A percentile compares a stretch with the other conserved stretches of the same genome.
Conservation (phyloP, 176 grass and related monocot species). For the Cocos nucifera region DNA sequence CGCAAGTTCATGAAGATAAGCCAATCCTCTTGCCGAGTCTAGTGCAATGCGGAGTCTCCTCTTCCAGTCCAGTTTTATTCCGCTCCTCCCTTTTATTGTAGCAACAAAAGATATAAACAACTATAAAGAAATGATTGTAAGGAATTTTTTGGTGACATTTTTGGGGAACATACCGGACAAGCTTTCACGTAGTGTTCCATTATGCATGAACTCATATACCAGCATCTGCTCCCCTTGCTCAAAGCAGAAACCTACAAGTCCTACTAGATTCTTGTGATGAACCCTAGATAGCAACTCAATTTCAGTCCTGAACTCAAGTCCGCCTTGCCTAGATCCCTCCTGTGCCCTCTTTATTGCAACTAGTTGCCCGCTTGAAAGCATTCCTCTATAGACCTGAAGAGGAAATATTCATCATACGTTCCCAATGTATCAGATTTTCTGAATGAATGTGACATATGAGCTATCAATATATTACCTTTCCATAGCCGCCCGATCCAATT, state of each 20-base stretch:
- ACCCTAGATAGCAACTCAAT: slow-evolving; percentile 20
- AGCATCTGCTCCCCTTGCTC: slow-evolving; percentile 21
- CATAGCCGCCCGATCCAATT: slow-evolving; percentile 70
- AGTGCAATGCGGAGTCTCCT: slow-evolving; percentile 7
- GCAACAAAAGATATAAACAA: neutral
- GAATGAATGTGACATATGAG: neutral
- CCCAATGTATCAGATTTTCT: slow-evolving; percentile 1
- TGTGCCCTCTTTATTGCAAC: slow-evolving; percentile 18
- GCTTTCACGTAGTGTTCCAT: slow-evolving; percentile 10
- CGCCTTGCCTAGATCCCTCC: slow-evolving; percentile 17
- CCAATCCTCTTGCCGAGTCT: slow-evolving; percentile 12
- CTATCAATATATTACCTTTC: slow-evolving; percentile 38
- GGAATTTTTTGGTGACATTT: no score
- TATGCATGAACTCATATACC: slow-evolving; percentile 16
- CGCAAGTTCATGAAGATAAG: slow-evolving; percentile 18
- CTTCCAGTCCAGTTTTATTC: slow-evolving; percentile 11
- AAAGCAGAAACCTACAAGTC: slow-evolving; percentile 12
- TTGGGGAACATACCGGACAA: neutral
- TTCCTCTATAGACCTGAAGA: slow-evolving; percentile 15
- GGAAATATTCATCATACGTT: slow-evolving; percentile 5
- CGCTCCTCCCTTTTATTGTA: neutral
- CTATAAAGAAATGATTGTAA: no score
- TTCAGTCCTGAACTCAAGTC: slow-evolving; percentile 15
- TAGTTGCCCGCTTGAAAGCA: slow-evolving; percentile 7
- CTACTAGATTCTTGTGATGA: slow-evolving; percentile 17